Base-by-base conservation (phyloP, 306 rosid genomes). In the Lablab purpureus region DNA sequence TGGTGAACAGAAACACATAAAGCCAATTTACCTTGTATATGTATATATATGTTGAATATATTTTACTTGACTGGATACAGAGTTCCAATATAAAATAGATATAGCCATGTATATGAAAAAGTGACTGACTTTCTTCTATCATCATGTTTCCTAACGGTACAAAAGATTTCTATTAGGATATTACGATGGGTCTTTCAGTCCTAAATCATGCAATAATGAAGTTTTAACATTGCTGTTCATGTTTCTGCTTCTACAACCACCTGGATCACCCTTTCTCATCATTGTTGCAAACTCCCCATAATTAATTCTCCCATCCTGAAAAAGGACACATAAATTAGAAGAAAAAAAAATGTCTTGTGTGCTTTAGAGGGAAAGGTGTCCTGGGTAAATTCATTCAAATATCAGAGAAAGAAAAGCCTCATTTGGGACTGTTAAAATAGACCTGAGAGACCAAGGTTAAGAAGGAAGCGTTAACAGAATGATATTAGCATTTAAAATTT, bases 271-370 rank as follows among this genome's bases (percentile, higher is more conserved):
- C 80, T 81, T 78, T 68, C 82, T 90, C 98, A 94, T 94, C 98
- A 92, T 94, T 18, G 98, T 94, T 14, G 81, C 88, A 86, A 94
- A 94, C 80, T 94, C 98, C n/a, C 68, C 91, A 52, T 88, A 94
- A 86, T 94, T 97, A 40, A 94, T 94, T 60, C 88, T 90, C 58
- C 97, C 97, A 25, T 94, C 97, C 98, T 94, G 86, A 63, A 80
- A 67, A 55, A 52, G 10, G 7, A 15, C 15, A 50, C 0, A 49
- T 5, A 30, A 49, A n/a, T 62, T 50, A 71, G 37, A 28, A 71
- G 1, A 40, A 45, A 14, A 10, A 5, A 3, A 60, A 11, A 6
- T 7, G 3, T 22, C 23, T 60, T 37, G 0, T 7, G 25, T 32
- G 19, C 46, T 14, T 25, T 4, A 34, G 46, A 34, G 23, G 9